phyloP scores from a whole-genome alignment of 441 rosid species.

The Euphorbia corollata region DNA sequence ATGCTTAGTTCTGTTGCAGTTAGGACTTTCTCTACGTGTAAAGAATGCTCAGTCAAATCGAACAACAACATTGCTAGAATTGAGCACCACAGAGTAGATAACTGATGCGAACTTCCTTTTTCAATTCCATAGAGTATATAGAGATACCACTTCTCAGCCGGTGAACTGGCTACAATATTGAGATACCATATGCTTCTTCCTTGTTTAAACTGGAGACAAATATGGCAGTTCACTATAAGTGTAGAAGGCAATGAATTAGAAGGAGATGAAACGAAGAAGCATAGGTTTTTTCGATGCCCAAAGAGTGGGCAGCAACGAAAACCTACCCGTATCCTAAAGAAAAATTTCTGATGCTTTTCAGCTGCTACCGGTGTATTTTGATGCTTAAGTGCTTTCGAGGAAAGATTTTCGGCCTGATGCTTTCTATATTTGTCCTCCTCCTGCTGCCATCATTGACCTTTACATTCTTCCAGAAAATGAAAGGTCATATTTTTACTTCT shows the following conservation, averaged over 20 bases:
- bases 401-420: constrained; percentile 9
- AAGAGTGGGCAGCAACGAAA: too few species aligned
- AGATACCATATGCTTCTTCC: too few species aligned
- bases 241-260: too few species aligned
- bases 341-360: neutral
- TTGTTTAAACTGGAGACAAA: too few species aligned
- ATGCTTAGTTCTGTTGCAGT: neutral
- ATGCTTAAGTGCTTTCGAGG: neutral
- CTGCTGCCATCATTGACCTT: constrained; percentile 4
- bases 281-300: too few species aligned
- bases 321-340: too few species aligned
- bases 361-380: neutral
- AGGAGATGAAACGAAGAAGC: too few species aligned
- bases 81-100: neutral
- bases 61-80: neutral
- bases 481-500: too few species aligned
- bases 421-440: constrained; percentile 4
- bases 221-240: too few species aligned
- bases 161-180: too few species aligned
- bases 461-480: constrained; percentile 14
- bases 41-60: constrained; percentile 3
- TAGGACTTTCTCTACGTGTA: constrained; percentile 2
- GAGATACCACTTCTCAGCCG: too few species aligned
- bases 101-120: neutral
- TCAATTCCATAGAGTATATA: neutral